Evolutionary conservation across 768 basidiomycete species (phyloP).

Genomic region (Pulveroboletus frians): DNA sequence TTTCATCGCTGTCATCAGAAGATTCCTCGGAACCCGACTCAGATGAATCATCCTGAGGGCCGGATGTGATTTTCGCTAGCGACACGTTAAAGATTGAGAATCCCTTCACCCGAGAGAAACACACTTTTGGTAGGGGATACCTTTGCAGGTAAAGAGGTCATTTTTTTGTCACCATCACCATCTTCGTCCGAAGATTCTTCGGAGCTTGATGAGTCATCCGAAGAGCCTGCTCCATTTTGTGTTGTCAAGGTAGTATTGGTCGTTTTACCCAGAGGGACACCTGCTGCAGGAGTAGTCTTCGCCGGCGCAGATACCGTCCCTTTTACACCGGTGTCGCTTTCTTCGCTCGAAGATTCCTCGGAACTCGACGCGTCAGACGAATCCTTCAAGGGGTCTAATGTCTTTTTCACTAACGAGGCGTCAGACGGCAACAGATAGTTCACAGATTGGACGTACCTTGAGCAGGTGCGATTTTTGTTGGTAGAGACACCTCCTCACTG

Average conservation of each 20-base stretch:
- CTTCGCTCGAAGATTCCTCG: constrained; percentile 13
- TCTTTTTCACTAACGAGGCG: constrained; percentile 1
- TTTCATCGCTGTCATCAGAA: constrained; percentile 10
- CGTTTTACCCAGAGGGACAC: neutral
- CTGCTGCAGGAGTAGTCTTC: constrained; percentile 40
- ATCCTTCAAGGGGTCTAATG: neutral
- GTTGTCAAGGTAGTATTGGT: neutral
- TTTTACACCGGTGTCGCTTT: neutral
- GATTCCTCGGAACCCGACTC: constrained; percentile 10
- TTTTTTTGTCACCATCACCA: neutral
- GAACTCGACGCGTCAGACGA: constrained; percentile 7
- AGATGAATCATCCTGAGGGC: constrained; percentile 3
- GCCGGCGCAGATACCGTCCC: constrained; percentile 28
- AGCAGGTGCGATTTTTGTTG: neutral
- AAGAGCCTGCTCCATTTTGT: neutral
- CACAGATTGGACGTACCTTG: neutral
- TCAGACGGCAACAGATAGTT: neutral
- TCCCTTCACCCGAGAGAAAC: neutral
- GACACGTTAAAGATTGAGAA: neutral
- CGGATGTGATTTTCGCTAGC: neutral
- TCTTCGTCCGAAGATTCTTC: constrained; percentile 3
- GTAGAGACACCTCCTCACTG: neutral
- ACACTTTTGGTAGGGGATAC: constrained; percentile 33
- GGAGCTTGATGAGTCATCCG: constrained; percentile 1
- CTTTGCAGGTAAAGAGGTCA: constrained; percentile 38